Base-by-base conservation (phyloP, 352 stramenopile genomes). In the Phytopythium aichiense region DNA sequence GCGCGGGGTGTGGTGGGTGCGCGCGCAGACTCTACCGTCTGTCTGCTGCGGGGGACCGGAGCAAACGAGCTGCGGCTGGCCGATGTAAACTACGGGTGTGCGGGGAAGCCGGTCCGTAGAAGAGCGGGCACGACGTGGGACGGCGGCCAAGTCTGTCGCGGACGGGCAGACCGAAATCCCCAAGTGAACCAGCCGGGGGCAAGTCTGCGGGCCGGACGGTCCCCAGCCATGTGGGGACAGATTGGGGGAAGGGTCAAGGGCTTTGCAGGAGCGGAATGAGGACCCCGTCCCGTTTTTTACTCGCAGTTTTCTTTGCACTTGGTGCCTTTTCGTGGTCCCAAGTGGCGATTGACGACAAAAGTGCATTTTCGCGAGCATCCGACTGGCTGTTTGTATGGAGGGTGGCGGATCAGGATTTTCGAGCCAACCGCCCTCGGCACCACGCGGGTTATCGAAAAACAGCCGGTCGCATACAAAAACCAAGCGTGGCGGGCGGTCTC, bases 381-480 rank as follows among this genome's bases (percentile, higher is more conserved):
- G 5, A 51, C 45, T 51, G 28, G 45, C 7, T 30, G 28, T 8
- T 51, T 51, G 45, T 51, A 51, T 51, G 7, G 49, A 25, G n/a
- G 22, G 22, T 6, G 7, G 15, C 45, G 33, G 33, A 38, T 38
- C 33, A 38, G 33, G 33, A 23, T 1, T 51, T 33, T 56, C n/a
- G 7, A 35, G n/a, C 22, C 13, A 25, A 4, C 12, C 22, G 18
- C 37, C 37, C 8, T 16, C 18, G 0, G 11, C 7, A 23, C 13
- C 23, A 23, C 20, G 13, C 49, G 25, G 8, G 50, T 56, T 42
- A 20, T 18, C 30, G 50, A 56, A 56, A 56, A 56, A 56, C 50
- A 56, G 50, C 50, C 30, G 50, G 50, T 18, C 28, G 3, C 49
- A 54, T 37, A 40, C 49, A 40, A 56, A 56, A 52, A 33, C 8